Conservation (phyloP, 345 rosid species). For the Stellera chamaejasme region DNA sequence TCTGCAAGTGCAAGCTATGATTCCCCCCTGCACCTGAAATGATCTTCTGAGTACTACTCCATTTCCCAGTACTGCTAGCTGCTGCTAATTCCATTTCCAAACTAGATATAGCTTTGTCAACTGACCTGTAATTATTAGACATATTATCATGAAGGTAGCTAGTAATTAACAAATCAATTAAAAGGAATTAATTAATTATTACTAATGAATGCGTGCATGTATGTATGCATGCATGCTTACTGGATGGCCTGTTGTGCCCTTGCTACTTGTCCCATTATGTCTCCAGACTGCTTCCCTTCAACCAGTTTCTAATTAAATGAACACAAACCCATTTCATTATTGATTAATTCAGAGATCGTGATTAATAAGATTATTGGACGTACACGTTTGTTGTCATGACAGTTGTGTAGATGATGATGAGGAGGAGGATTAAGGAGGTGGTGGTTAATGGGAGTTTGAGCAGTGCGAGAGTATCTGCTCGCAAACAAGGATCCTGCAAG, state of each 20-base stretch:
- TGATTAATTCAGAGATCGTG: no score
- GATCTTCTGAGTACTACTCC: no score
- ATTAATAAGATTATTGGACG: not conserved
- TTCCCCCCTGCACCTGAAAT: slow-evolving; percentile 5
- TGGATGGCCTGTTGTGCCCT: slow-evolving; percentile 65
- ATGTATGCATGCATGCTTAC: slow-evolving; percentile 20
- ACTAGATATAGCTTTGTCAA: slow-evolving; percentile 59
- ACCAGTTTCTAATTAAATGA: slow-evolving; percentile 33
- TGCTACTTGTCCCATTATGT: slow-evolving; percentile 55
- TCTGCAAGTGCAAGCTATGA: slow-evolving; percentile 40
- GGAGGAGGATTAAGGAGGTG: slow-evolving; percentile 12
- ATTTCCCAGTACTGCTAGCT: slow-evolving; percentile 3
- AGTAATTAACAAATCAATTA: no score
- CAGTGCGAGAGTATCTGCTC: slow-evolving; percentile 15
- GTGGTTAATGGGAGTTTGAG: slow-evolving; percentile 14
- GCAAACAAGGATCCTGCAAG: slow-evolving; percentile 63
- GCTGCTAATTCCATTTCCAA: slow-evolving; percentile 60
- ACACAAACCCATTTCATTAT: not conserved
- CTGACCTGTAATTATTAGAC: slow-evolving; percentile 27
- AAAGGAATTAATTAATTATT: no score
- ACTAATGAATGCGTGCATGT: no score
- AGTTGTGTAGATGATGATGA: slow-evolving; percentile 22
- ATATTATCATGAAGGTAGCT: no score
- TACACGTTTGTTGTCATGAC: slow-evolving; percentile 64
- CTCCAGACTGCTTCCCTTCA: slow-evolving; percentile 42